Evolutionary conservation across 169 alveolate genomes (phyloP), one percentile per base, ranked within the genome.

Genomic region (Eimeria zaria): DNA sequence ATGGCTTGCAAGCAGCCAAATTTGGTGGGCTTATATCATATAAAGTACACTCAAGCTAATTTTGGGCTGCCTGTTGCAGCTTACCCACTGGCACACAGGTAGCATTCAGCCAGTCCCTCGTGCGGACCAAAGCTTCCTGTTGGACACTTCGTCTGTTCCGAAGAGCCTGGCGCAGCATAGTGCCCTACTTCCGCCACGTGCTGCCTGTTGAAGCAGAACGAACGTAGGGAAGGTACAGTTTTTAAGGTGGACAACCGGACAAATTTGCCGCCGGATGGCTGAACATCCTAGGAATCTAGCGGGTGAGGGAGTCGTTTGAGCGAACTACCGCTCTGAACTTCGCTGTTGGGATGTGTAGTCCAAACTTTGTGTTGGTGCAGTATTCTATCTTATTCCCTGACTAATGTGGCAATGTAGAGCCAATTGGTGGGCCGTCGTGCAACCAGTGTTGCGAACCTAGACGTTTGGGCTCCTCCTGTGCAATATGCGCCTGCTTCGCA

Each of bases 81-180:
- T 12, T 67, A 60, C 87, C 96, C 96, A 33, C 64, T 74, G 73
- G 96, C 88, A 41, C 96, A 93, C 46, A 51, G 89, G 39, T 62
- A 80, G 48, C 96, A 93, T 41, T 93, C 94, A 36, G 94, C 96
- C 74, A 80, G 67, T 7, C 89, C 96, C 20, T n/a, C 81, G 51
- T 55, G 76, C 48, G 67, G 74, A 7, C 89, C 67, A 44, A 91
- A 91, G 39, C 89, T 81, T 30, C 96, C 96, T 3, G 94, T 60
- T 24, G 92, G 96, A 89, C 96, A 93, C 36, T 33, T 39, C 0
- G 64, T 36, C 58, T 69, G 30, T 58, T 16, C 36, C 12, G 67
- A 20, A 55, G 93, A 80, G 33, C 94, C 96, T 48, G 27, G 94
- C 6, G 96, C 69, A 51, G 96, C 96, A 41, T 81, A 93, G 51